These are phyloP conservation scores for Cystofilobasidium macerans DNA, from an alignment of 768 basidiomycete genomes.

Conservation along the genomic window DNA sequence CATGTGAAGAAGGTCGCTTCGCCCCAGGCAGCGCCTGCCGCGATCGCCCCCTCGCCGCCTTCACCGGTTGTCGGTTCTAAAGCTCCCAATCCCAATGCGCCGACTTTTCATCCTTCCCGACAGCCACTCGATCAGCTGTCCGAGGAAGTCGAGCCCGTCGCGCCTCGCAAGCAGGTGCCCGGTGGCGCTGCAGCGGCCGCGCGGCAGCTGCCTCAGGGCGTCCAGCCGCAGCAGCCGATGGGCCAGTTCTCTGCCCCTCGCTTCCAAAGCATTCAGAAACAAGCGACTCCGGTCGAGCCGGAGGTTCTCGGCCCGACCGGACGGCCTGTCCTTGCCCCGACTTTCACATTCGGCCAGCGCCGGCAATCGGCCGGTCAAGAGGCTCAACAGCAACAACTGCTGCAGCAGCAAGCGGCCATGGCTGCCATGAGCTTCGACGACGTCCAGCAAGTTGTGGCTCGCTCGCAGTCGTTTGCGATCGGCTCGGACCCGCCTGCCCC, in stretches of 20 bases:
- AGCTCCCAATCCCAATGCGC: slow-evolving; percentile 45
- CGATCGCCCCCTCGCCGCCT: not conserved
- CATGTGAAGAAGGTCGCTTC: not conserved
- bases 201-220: slow-evolving; percentile 51
- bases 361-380: slow-evolving; percentile 23
- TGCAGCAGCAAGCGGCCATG: slow-evolving; percentile 19
- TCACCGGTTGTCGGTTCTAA: slow-evolving; percentile 4
- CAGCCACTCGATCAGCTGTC: slow-evolving; percentile 44
- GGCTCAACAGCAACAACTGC: not conserved
- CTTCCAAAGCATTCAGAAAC: slow-evolving; percentile 63
- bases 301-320: slow-evolving; percentile 45
- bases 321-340: slow-evolving; percentile 79
- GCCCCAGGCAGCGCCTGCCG: not conserved
- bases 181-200: slow-evolving; percentile 53
- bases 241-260: slow-evolving; percentile 73
- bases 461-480: slow-evolving; percentile 43
- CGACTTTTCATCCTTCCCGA: slow-evolving; percentile 59
- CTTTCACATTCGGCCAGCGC: slow-evolving; percentile 66
- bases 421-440: slow-evolving; percentile 22
- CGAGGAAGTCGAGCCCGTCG: slow-evolving; percentile 47
- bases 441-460: slow-evolving; percentile 41
- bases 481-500: slow-evolving; percentile 1
- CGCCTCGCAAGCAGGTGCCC: slow-evolving; percentile 24
- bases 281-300: slow-evolving; percentile 42
- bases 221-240: slow-evolving; percentile 26